These are phyloP conservation scores for Solanum neorickii DNA, from an alignment of 257 asterid species.

Conservation along the genomic window DNA sequence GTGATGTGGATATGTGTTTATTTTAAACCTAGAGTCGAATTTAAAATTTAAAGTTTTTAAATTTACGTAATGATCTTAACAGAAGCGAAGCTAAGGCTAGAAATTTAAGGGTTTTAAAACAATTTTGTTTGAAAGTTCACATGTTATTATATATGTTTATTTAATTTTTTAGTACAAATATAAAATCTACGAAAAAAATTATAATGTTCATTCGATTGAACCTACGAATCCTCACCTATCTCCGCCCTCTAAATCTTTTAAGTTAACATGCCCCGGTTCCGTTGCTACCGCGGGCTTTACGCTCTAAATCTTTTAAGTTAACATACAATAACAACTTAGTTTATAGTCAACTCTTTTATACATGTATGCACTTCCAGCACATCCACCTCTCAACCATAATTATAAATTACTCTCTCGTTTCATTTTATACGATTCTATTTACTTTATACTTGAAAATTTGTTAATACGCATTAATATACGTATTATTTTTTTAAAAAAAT, in stretches of 20 bases:
- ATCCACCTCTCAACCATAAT: background rate
- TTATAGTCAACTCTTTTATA: background rate
- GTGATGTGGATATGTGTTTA: background rate
- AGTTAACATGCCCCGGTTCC: no score
- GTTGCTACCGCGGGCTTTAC: no score
- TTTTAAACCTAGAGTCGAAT: background rate
- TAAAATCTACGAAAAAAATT: no score
- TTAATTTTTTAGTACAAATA: no score
- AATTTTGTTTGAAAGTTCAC: no score
- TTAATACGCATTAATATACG: background rate
- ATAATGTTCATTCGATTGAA: no score
- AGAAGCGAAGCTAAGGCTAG: rapidly evolving
- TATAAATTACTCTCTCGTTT: background rate
- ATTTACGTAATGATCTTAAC: background rate
- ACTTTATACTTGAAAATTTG: background rate
- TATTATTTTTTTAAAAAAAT: no score
- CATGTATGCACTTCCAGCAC: background rate
- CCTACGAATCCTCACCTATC: no score
- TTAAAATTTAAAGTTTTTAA: background rate
- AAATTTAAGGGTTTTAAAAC: no score
- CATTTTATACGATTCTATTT: background rate
- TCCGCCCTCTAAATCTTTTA: background rate
- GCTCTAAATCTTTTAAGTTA: background rate
- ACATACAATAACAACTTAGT: background rate
- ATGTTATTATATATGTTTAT: no score